Base-by-base conservation (phyloP, 2,329 filamentous ascomycete genomes). In the Plectosphaerella plurivora region DNA sequence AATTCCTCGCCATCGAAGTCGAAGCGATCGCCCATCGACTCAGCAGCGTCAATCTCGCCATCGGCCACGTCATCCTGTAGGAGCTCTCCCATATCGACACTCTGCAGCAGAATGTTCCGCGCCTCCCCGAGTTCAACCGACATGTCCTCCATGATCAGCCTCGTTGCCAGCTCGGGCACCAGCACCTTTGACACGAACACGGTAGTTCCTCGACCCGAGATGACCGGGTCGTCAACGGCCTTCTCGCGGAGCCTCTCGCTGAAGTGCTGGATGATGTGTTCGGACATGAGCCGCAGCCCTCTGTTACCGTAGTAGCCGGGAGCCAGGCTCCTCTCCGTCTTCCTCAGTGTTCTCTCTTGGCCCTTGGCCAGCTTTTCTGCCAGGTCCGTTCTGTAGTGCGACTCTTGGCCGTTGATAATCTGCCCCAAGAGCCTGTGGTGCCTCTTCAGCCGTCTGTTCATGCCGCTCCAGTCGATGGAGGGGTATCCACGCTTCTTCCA, bases 231-330 rank as follows among this genome's bases (percentile, higher is more conserved):
- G 50, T 78, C 74, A 15, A 84, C 73, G 2, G 86, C 82, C 51
- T 81, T 76, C 57, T 79, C 74, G 53, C 86, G 83, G 28, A 93
- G 68, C 55, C 81, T 67, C 9, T 74, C 65, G 14, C 79, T 81
- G 64, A 89, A 85, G 46, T 75, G 74, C 4, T 70, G 63, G 53
- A 88, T 83, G 37, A 91, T 79, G 51, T 79, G 80, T 60, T 89
- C 85, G 45, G 83, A 88, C 79, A 96, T 89, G 49, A 80, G 70
- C 47, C 82, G 81, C 49, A 88, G 76, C 1, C 91, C 91, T 18
- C 85, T 81, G 3, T 86, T 80, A 2, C 91, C 91, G 68, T 96
- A 96, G 68, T 96, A 96, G 0, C 91, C 91, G 10, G 88, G 88
- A 3, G 81, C 84, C 28, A 87, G 75, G 51, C 74, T 78, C 47